These are phyloP conservation scores for Cudoniella acicularis DNA, from an alignment of 495 filamentous ascomycete species.

Conservation along the genomic window DNA sequence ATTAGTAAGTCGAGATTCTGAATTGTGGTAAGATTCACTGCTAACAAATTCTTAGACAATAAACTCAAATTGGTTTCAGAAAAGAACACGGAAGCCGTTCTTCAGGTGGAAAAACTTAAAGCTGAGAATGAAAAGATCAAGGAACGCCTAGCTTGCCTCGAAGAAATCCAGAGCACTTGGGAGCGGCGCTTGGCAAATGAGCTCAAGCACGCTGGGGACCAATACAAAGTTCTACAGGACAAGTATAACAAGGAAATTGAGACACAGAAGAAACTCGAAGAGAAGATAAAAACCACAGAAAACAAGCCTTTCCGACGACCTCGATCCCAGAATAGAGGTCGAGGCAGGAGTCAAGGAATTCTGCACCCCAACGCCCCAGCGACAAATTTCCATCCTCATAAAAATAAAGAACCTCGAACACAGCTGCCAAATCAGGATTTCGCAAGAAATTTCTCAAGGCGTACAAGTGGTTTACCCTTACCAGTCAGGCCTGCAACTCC, in stretches of 20 bases:
- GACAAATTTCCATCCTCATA: neutral
- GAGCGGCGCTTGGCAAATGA: slow-evolving; percentile 5
- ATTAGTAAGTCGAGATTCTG: slow-evolving; percentile 17
- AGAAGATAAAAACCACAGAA: slow-evolving; percentile 3
- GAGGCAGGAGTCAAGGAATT: slow-evolving; percentile 1
- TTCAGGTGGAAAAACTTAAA: neutral
- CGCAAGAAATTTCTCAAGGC: neutral
- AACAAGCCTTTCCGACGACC: neutral
- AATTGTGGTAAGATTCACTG: neutral
- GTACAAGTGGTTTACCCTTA: neutral
- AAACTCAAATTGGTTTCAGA: neutral
- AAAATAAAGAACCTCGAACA: neutral
- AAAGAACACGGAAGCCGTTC: slow-evolving; percentile 1
- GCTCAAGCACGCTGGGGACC: neutral
- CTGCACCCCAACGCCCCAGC: neutral
- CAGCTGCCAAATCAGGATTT: neutral
- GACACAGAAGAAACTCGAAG: slow-evolving; percentile 3
- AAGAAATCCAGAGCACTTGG: slow-evolving; percentile 9
- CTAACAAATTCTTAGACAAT: neutral
- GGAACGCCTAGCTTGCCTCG: slow-evolving; percentile 28
- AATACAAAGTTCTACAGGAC: slow-evolving; percentile 11
- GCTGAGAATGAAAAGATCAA: slow-evolving; percentile 23
- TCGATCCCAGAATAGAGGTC: slow-evolving; percentile 2
- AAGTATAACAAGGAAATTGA: slow-evolving; percentile 7
- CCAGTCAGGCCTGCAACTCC: slow-evolving; percentile 4